Evolutionary conservation across 2,329 filamentous ascomycete species (phyloP), one percentile per base, ranked within the genome.

Genomic region (Calonectria pseudoturangicola): DNA sequence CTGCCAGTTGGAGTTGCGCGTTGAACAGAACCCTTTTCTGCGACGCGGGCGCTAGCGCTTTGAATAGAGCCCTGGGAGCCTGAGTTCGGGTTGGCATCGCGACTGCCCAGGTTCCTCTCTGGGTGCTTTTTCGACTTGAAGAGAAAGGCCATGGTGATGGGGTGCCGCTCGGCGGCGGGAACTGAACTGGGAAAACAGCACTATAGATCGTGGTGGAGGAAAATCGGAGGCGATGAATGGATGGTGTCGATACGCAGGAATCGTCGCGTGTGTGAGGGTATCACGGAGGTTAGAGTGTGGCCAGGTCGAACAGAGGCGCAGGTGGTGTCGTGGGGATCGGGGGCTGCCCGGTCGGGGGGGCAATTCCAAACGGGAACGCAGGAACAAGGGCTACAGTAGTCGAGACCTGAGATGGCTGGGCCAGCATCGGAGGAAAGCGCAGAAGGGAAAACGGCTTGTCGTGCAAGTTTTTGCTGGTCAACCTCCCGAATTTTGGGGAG

Each of bases 101-200:
- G 89, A 81, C 87, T 89, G 66, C 87, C 85, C 76, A 89, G 82
- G 70, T 86, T 86, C 81, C 92, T 90, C 79, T 93, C 91, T 83
- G 93, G 92, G 81, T 91, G 89, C 85, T 94, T 95, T 86, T 95
- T 95, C 70, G 92, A 94, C 84, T 95, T 95, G 88, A 95, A 95
- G 74, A 95, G 89, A 84, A 95, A 95, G 77, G 93, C 92, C 93
- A 95, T 95, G 84, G 88, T 84, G 81, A 79, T 85, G 81, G 64
- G 82, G 81, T 69, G 76, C 83, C 83, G 84, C 83, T 82, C 80
- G 79, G 82, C 81, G 83, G 83, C 79, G 81, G 79, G 68, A 39
- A 54, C 69, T 73, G 70, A 65, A 66, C 70, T 73, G 18, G 58
- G 50, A 73, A 68, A 71, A 73, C 72, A 79, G 75, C 76, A 64